Base-by-base conservation (phyloP, 2,329 filamentous ascomycete species). In the Colletotrichum echinochloae region DNA sequence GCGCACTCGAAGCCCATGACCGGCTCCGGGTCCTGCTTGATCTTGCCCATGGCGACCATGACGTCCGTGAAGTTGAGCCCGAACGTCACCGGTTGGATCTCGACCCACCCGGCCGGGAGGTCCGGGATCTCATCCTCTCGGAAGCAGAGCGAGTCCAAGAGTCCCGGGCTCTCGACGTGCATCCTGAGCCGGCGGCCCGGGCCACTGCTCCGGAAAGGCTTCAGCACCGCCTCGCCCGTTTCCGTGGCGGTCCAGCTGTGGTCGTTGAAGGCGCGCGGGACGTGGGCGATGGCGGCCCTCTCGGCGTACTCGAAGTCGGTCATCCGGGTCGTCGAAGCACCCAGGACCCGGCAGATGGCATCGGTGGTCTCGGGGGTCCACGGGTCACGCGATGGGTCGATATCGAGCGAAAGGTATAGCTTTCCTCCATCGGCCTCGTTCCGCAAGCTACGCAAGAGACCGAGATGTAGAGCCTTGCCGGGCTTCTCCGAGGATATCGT, bases 1-100 rank as follows among this genome's bases (percentile, higher is more conserved):
- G 79, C 71, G 2, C 78, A 79, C 48, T 81, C 78, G 4, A 74
- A 60, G 5, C 77, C 77, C 12, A 81, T 71, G n/a, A 48, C 28
- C n/a, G 44, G 44, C 39, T 46, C 46, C 54, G 61, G 48, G 7
- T 68, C 52, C 11, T 61, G 63, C 7, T 70, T 46, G 5, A 76
- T 44, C 48, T 76, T 63, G 8, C 75, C 76, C 28, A 76, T 61
- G n/a, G 39, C 79, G 23, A 76, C 66, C 37, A 77, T 65, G n/a
- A 76, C 63, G 30, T 77, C 76, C 35, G 72, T 66, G 66, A 74
- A 76, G 70, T 77, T 77, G 18, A 77, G 60, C 39, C 75, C 72
- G n/a, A 73, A 73, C 2, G 76, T 76, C 30, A 72, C 65, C 55
- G 75, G 70, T 56, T 78, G 73, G 44, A 79, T 75, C 52, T 73